Evolutionary conservation across 805 yeast genomes (phyloP).

Genomic region (Hanseniaspora hatyaiensis): DNA sequence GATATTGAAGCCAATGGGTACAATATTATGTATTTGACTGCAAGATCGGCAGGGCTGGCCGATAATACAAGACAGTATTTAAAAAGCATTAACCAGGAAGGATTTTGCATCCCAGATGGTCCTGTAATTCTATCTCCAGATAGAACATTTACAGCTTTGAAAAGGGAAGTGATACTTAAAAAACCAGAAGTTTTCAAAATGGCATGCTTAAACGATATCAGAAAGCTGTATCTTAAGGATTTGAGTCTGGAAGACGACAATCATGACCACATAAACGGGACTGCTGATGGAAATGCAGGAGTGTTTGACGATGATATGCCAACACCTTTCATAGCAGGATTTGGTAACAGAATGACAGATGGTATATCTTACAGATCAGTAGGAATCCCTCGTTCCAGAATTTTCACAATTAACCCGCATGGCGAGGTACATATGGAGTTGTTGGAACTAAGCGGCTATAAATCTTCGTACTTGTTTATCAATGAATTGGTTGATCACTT

Average conservation of each 20-base stretch:
- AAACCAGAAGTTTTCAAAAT: conserved; percentile 98
- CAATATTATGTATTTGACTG: conserved; percentile 84
- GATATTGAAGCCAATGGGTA: conserved; percentile 83
- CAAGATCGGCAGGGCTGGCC: conserved; percentile 90
- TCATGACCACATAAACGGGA: conserved; percentile 10
- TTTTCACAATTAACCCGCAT: conserved; percentile 89
- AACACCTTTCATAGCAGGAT: conserved; percentile 93
- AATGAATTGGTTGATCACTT: conserved; percentile 93
- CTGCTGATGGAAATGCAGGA: conserved; percentile 6
- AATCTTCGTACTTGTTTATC: conserved; percentile 74
- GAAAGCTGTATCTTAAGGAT: conserved; percentile 45
- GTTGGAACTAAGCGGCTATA: conserved; percentile 84
- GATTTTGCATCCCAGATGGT: conserved; percentile 58
- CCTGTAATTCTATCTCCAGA: conserved; percentile 95
- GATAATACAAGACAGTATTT: conserved; percentile 81
- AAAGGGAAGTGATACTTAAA: conserved; percentile 80
- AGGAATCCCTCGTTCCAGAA: conserved; percentile 84
- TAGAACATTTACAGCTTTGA: conserved; percentile 87
- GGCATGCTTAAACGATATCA: conserved; percentile 86
- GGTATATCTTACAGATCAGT: conserved; percentile 90
- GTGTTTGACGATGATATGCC: conserved; percentile 33
- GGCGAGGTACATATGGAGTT: conserved; percentile 97
- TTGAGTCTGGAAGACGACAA: conserved; percentile 10
- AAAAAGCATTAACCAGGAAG: conserved; percentile 61
- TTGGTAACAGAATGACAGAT: conserved; percentile 93